A percentile compares a stretch with the other conserved stretches of the same genome.
Conservation (phyloP, 768 basidiomycete species). For the Pisolithus sp. region DNA sequence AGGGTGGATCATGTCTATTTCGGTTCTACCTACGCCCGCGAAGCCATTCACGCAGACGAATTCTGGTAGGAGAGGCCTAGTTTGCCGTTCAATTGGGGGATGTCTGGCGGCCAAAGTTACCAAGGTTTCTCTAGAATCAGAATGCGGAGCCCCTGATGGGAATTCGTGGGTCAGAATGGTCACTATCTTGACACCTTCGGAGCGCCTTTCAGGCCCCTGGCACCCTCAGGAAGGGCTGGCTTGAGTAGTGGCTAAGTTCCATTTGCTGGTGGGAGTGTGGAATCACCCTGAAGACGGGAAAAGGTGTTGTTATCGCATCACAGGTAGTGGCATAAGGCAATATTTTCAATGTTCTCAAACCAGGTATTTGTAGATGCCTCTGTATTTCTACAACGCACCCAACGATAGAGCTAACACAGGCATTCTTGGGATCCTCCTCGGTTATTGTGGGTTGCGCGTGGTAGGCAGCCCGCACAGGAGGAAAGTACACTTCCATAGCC, state of each 20-base stretch:
- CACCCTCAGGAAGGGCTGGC: constrained; percentile 10
- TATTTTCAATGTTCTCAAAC: not conserved
- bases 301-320: no score
- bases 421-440: no score
- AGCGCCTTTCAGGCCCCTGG: not conserved
- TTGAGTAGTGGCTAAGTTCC: constrained; percentile 12
- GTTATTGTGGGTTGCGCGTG: no score
- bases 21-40: constrained; percentile 16
- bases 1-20: no score
- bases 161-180: constrained; percentile 18
- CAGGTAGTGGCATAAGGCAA: no score
- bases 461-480: no score
- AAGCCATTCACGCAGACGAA: constrained; percentile 15
- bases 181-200: constrained; percentile 10
- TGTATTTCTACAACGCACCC: not conserved
- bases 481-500: no score
- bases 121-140: not conserved
- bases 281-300: constrained; percentile 22
- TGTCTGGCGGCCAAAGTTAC: constrained; percentile 8
- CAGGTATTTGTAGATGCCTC: not conserved
- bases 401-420: not conserved
- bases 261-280: constrained; percentile 22
- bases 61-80: constrained; percentile 18
- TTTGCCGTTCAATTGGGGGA: constrained; percentile 4
- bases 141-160: not conserved